Evolutionary conservation across 305 asterid genomes (phyloP).

Genomic region (Stenogyne calaminthoides): DNA sequence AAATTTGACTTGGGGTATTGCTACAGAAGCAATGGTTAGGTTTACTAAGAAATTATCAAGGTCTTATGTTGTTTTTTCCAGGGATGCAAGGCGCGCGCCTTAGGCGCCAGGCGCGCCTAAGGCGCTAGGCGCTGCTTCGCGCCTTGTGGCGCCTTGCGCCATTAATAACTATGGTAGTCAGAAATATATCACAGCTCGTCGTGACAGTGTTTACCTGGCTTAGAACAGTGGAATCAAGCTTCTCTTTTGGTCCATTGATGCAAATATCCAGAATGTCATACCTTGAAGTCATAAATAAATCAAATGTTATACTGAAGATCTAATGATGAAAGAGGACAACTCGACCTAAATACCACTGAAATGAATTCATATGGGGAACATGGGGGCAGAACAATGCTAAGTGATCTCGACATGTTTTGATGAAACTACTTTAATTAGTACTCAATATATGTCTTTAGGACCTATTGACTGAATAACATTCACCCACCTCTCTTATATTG

Average conservation of each 20-base stretch:
- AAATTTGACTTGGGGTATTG: no score
- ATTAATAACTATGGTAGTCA: no score
- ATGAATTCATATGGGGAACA: constrained; percentile 1
- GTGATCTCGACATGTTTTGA: no score
- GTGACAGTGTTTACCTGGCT: constrained; percentile 86
- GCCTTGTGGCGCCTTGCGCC: no score
- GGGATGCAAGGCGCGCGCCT: no score
- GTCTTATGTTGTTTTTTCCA: no score
- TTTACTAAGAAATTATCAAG: no score
- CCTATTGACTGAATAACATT: background rate
- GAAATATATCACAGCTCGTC: constrained; percentile 8
- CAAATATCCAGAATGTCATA: constrained; percentile 91
- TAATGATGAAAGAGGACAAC: constrained; percentile 24
- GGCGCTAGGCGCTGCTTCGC: no score
- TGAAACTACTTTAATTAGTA: background rate
- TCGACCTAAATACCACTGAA: background rate
- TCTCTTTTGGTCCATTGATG: constrained; percentile 91
- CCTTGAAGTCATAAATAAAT: constrained; percentile 44
- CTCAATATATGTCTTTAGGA: background rate
- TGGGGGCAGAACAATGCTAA: constrained; percentile 15
- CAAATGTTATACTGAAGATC: constrained; percentile 20
- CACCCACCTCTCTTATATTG: constrained; percentile 19
- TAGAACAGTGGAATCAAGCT: constrained; percentile 90
- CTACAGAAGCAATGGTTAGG: no score
- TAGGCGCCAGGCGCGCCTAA: no score